These are phyloP conservation scores for Talaromyces trachyspermus DNA, from an alignment of 495 filamentous ascomycete species.

Conservation along the genomic window DNA sequence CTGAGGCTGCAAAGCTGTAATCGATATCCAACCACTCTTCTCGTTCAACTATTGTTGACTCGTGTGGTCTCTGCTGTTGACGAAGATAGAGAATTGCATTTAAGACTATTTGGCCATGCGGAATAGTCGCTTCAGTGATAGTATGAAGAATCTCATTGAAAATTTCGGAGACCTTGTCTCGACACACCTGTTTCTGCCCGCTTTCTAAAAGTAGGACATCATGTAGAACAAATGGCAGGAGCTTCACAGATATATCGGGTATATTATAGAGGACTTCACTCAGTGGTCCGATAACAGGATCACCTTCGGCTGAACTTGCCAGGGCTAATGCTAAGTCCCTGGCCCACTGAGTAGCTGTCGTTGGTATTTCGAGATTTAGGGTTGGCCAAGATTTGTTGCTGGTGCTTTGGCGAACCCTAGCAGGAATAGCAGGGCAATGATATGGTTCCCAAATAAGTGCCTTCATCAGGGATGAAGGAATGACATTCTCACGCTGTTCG, in stretches of 20 bases:
- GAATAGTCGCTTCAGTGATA: constrained; percentile 26
- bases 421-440: constrained; percentile 22
- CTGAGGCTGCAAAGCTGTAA: constrained; percentile 60
- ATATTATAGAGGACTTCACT: constrained; percentile 53
- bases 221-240: constrained; percentile 77
- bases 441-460: constrained; percentile 41
- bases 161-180: constrained; percentile 34
- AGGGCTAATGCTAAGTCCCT: constrained; percentile 54
- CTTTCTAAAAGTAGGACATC: constrained; percentile 55
- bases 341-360: constrained; percentile 49
- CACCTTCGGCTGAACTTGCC: constrained; percentile 48
- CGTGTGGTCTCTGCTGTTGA: constrained; percentile 66
- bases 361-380: constrained; percentile 11
- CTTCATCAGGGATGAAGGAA: constrained; percentile 33
- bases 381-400: neutral
- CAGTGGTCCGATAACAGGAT: constrained; percentile 60
- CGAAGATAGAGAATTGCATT: constrained; percentile 82
- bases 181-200: constrained; percentile 18
- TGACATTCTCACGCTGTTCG: constrained; percentile 36
- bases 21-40: constrained; percentile 81
- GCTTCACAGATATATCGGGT: constrained; percentile 57
- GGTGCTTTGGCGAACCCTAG: constrained; percentile 3
- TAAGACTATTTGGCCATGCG: constrained; percentile 56
- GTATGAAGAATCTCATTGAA: constrained; percentile 30
- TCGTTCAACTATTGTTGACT: constrained; percentile 70